Evolutionary conservation across 2,329 filamentous ascomycete species (phyloP).

Genomic region (Cladosporium velox): DNA sequence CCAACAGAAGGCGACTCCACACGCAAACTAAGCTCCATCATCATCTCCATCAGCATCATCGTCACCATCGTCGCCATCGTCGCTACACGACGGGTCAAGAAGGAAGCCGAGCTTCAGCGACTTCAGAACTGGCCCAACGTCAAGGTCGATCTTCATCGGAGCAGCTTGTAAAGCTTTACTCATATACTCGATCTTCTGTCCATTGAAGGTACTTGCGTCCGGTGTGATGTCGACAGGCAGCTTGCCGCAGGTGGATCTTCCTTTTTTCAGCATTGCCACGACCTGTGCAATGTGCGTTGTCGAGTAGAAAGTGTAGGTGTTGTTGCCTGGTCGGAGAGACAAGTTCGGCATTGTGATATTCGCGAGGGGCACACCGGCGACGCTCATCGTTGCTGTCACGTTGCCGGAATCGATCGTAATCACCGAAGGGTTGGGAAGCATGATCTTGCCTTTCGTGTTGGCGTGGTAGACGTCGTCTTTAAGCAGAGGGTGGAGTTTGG

Average conservation of each 20-base stretch:
- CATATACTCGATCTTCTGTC: constrained; percentile 18
- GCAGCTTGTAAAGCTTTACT: constrained; percentile 9
- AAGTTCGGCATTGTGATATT: constrained; percentile 61
- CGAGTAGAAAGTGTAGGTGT: constrained; percentile 58
- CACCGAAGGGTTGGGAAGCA: constrained; percentile 65
- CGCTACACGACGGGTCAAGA: not conserved
- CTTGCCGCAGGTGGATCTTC: constrained; percentile 56
- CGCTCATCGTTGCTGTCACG: constrained; percentile 61
- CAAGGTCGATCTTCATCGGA: not conserved
- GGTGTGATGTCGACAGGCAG: constrained; percentile 42
- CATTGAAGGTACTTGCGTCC: constrained; percentile 8
- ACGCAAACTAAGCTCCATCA: not conserved
- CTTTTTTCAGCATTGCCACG: constrained; percentile 40
- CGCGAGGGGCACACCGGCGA: constrained; percentile 56
- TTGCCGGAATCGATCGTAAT: constrained; percentile 68
- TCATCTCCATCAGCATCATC: not conserved
- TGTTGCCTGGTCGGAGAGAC: constrained; percentile 59
- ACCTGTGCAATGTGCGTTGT: constrained; percentile 55
- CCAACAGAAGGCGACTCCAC: not conserved
- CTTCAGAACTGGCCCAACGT: not conserved
- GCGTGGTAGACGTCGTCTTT: constrained; percentile 39
- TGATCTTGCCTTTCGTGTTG: constrained; percentile 63
- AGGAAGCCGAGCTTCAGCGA: not conserved
- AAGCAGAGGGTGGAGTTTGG: constrained; percentile 46
- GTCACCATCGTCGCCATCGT: not conserved